These are phyloP conservation scores for Hypsizygus ulmarius DNA, from an alignment of 1,284 basidiomycete genomes.

Conservation along the genomic window DNA sequence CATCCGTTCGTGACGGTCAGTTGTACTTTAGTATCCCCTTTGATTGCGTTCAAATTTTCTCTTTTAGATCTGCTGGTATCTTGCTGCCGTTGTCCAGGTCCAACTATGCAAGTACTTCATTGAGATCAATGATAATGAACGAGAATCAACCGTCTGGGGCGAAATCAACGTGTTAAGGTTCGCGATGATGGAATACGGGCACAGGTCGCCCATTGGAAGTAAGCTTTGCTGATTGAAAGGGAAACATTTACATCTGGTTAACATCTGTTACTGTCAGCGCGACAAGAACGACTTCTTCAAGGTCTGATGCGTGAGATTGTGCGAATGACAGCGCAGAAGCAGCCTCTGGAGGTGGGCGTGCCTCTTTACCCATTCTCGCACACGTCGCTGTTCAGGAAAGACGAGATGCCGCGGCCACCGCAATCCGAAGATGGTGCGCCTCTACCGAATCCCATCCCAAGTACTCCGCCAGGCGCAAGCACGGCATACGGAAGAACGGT, in stretches of 20 bases:
- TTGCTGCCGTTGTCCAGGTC: slow-evolving; percentile 79
- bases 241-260: slow-evolving; percentile 16
- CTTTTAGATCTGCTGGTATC: slow-evolving; percentile 79
- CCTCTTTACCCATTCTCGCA: slow-evolving; percentile 79
- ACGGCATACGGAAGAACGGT: slow-evolving; percentile 14
- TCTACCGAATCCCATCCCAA: slow-evolving; percentile 35
- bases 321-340: slow-evolving; percentile 73
- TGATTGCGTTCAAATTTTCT: slow-evolving; percentile 12
- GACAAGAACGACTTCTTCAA: slow-evolving; percentile 77
- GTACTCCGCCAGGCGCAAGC: slow-evolving; percentile 5
- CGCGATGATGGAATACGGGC: slow-evolving; percentile 77
- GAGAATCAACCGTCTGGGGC: slow-evolving; percentile 76
- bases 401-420: slow-evolving; percentile 27
- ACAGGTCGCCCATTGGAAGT: slow-evolving; percentile 80
- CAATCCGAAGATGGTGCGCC: slow-evolving; percentile 35
- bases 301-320: slow-evolving; percentile 81
- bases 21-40: slow-evolving; percentile 10
- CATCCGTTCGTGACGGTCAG: slow-evolving; percentile 79
- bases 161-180: slow-evolving; percentile 82
- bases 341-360: slow-evolving; percentile 71
- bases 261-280: slow-evolving; percentile 41
- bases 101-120: slow-evolving; percentile 83
- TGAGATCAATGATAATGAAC: slow-evolving; percentile 64
- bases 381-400: slow-evolving; percentile 57
- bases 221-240: slow-evolving; percentile 29